Evolutionary conservation across 1,139 yeast species (phyloP), one percentile per base, ranked within the genome.

Genomic region (Zygoascus sp.): DNA sequence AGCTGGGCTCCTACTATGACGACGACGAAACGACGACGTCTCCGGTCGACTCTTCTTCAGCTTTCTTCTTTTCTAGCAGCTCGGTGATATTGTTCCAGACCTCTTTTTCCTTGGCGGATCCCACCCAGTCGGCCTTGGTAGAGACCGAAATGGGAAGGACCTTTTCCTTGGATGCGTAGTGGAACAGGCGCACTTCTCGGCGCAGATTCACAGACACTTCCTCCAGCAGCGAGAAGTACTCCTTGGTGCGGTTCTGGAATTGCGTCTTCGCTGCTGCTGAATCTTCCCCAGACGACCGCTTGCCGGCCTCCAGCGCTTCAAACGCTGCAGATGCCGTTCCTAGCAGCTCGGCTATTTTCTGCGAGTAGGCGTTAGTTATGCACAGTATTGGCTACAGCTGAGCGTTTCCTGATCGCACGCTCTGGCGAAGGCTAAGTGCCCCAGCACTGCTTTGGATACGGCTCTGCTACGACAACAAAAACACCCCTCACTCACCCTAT

Each of bases 321-420:
- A 71, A 66, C 1, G 72, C 68, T 21, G 59, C 61, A 1, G 75
- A 65, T 1, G 74, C 75, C 23, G 63, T 61, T 32, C 65, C 66
- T 20, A 73, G 51, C 47, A 73, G 57, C 21, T 66, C 53, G 36
- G 72, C 65, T 23, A 73, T 65, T 51, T 64, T 62, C 50, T 56
- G 16, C 13, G 19, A 13, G 19, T 17, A 8, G 17, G 34, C 34
- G 17, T 3, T n/a, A n/a, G 11, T n/a, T n/a, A 11, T 30, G 7
- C 4, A 30, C 34, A n/a, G n/a, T n/a, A n/a, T n/a, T n/a, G n/a
- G n/a, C n/a, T n/a, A n/a, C n/a, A n/a, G n/a, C n/a, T n/a, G n/a
- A n/a, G n/a, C n/a, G n/a, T n/a, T n/a, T n/a, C n/a, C n/a, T n/a
- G n/a, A n/a, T n/a, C n/a, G n/a, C n/a, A n/a, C n/a, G n/a, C n/a